Conservation (phyloP, 1,284 basidiomycete species). For the Fomitiporia mediterranea region DNA sequence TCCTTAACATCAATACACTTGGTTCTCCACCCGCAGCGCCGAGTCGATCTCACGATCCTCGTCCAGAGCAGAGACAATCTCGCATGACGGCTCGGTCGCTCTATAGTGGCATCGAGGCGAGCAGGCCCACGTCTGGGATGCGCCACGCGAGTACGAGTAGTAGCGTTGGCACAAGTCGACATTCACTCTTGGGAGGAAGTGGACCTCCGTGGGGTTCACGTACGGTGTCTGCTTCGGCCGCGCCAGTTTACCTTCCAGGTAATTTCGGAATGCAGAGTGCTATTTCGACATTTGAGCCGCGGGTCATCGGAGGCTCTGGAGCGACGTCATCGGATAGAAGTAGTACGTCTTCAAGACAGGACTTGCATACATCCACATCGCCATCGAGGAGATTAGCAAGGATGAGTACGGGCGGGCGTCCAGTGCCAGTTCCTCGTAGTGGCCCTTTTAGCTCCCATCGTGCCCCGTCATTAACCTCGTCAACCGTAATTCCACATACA, state of each 20-base stretch:
- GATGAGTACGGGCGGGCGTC: not conserved
- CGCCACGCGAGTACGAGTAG: conserved; percentile 13
- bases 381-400: conserved; percentile 8
- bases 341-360: conserved; percentile 7
- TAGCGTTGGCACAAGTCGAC: conserved; percentile 3
- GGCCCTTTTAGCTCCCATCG: conserved; percentile 5
- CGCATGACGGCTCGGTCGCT: conserved; percentile 5
- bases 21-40: not conserved
- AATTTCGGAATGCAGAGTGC: conserved; percentile 4
- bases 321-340: conserved; percentile 2
- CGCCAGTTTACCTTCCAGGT: conserved; percentile 9
- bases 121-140: not conserved
- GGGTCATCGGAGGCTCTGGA: conserved; percentile 14
- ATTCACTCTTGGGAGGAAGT: conserved; percentile 16
- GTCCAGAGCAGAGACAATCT: conserved; percentile 1
- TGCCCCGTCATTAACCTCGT: not conserved
- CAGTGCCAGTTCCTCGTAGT: conserved; percentile 4
- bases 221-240: conserved; percentile 10
- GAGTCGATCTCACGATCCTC: conserved; percentile 1
- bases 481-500: conserved; percentile 2
- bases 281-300: conserved; percentile 17
- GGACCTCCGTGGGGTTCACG: conserved; percentile 16
- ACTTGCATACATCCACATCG: conserved; percentile 8
- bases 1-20: conserved; percentile 18
- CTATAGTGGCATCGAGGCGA: conserved; percentile 14